Evolutionary conservation across 345 rosid species (phyloP).

Genomic region (Camelina hispida): DNA sequence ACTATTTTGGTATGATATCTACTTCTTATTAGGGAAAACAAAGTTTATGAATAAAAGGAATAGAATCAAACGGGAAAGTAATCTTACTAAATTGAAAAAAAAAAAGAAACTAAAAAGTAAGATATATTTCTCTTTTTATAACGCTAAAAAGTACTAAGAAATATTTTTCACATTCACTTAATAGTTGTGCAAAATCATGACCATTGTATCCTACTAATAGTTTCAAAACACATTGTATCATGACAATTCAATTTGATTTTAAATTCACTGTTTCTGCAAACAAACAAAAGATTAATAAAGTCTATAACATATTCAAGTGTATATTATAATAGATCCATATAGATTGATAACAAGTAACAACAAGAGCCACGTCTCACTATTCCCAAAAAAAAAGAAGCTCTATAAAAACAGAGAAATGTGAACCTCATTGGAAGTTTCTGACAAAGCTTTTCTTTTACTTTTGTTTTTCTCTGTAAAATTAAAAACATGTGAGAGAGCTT

Average conservation of each 20-base stretch:
- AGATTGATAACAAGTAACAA: constrained; percentile 27
- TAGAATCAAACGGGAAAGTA: background rate
- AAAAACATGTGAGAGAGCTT: constrained; percentile 26
- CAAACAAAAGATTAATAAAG: constrained; percentile 22
- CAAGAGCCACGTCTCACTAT: constrained; percentile 34
- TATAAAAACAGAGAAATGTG: constrained; percentile 24
- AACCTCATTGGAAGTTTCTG: constrained; percentile 28
- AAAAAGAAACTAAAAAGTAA: background rate
- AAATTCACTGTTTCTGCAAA: background rate
- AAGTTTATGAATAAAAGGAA: too few relatives aligned
- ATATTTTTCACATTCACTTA: background rate
- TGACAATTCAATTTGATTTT: background rate
- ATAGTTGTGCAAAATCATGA: background rate
- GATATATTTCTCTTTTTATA: background rate
- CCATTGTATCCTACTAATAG: background rate
- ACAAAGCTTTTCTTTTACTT: constrained; percentile 14
- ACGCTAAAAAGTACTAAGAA: too few relatives aligned
- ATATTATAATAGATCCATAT: constrained; percentile 14
- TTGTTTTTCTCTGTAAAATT: constrained; percentile 16
- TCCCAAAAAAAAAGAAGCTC: constrained; percentile 21
- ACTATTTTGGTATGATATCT: background rate
- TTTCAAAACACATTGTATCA: constrained; percentile 2
- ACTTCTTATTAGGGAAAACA: background rate
- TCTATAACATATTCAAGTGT: constrained; percentile 11
- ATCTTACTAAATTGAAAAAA: background rate